These are phyloP conservation scores for Aquilaria malaccensis DNA, from an alignment of 345 rosid genomes.

Conservation along the genomic window DNA sequence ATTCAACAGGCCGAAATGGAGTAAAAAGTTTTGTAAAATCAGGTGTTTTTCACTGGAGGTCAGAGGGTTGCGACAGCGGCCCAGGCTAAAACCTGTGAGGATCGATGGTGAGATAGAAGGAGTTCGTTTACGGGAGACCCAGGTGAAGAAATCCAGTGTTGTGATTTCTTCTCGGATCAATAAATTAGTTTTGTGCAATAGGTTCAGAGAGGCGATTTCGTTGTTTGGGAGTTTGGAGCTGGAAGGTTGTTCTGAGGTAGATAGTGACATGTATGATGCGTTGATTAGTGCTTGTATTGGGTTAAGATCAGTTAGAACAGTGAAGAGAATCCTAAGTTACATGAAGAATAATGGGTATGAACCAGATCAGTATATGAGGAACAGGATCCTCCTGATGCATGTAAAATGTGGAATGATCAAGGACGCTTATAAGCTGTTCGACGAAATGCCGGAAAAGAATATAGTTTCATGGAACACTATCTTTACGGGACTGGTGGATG, in stretches of 20 bases:
- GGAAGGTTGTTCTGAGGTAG: constrained; percentile 39
- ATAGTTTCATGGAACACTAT: constrained; percentile 59
- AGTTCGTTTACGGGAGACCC: constrained; percentile 18
- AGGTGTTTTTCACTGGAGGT: constrained; percentile 41
- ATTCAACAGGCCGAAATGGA: constrained; percentile 33
- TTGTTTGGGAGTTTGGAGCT: constrained; percentile 71
- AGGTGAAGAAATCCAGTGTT: constrained; percentile 28
- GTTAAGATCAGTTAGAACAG: constrained; percentile 56
- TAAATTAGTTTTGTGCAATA: constrained; percentile 49
- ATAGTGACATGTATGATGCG: constrained; percentile 58
- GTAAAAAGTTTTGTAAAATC: constrained; percentile 28
- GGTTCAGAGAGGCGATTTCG: constrained; percentile 67
- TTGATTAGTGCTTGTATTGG: constrained; percentile 72
- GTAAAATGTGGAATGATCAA: constrained; percentile 69
- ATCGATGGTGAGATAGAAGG: constrained; percentile 17
- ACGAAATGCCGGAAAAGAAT: constrained; percentile 69
- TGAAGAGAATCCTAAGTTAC: constrained; percentile 51
- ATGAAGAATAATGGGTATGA: constrained; percentile 47
- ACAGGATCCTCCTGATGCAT: constrained; percentile 66
- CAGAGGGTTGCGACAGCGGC: constrained; percentile 54
- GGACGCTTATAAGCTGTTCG: constrained; percentile 63
- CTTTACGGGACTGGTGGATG: constrained; percentile 48
- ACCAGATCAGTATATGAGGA: constrained; percentile 55
- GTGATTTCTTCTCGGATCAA: constrained; percentile 72
- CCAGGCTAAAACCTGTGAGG: constrained; percentile 36